phyloP scores from a whole-genome alignment of 139 green algal species.

The Microglena sp. region DNA sequence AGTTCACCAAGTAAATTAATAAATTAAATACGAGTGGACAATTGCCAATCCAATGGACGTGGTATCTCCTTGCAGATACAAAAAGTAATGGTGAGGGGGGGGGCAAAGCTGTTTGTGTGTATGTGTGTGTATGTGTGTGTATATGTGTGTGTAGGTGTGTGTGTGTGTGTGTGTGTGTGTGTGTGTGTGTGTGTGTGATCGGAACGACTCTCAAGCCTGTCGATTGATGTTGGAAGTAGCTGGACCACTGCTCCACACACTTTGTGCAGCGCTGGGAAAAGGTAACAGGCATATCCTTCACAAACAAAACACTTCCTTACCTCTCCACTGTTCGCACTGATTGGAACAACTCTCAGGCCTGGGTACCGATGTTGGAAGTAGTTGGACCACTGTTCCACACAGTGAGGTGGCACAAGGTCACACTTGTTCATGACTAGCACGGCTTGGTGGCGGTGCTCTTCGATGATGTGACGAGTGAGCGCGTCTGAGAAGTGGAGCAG shows the following conservation, averaged over 20 bases:
- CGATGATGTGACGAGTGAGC: slow-evolving; percentile 16
- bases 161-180: not conserved
- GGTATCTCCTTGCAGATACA: no score
- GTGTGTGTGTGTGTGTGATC: not conserved
- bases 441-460: slow-evolving; percentile 22
- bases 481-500: slow-evolving; percentile 32
- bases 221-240: slow-evolving; percentile 32
- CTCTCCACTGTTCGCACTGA: slow-evolving; percentile 4
- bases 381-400: slow-evolving; percentile 26
- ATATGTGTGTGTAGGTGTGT: not conserved
- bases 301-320: not conserved
- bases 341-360: slow-evolving; percentile 25
- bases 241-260: slow-evolving; percentile 27
- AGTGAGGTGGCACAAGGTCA: slow-evolving; percentile 38
- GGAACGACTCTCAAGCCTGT: slow-evolving; percentile 6
- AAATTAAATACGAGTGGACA: no score
- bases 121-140: not conserved
- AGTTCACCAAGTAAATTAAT: no score
- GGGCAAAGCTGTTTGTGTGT: no score
- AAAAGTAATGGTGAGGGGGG: no score
- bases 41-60: no score
- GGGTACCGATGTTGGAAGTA: slow-evolving; percentile 39
- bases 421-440: slow-evolving; percentile 63
- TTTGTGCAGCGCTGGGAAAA: no score
- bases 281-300: no score